These are phyloP conservation scores for Cyclotella choctawhatcheeana DNA, from an alignment of 108 stramenopile species.

Conservation along the genomic window DNA sequence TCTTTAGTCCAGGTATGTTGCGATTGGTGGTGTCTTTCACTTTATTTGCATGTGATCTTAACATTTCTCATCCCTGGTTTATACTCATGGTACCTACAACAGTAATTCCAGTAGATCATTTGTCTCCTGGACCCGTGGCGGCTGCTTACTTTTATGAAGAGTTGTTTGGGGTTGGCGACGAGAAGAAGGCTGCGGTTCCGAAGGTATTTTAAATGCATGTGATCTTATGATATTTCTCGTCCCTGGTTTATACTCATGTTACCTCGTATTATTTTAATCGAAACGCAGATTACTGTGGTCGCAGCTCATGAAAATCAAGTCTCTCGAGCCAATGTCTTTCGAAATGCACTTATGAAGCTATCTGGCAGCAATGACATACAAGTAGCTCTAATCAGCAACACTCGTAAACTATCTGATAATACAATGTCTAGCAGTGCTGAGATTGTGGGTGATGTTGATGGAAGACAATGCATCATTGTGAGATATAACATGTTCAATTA, in stretches of 20 bases:
- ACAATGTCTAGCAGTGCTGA: constrained; percentile 30
- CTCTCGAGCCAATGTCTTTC: constrained; percentile 76
- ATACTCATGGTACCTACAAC: no score
- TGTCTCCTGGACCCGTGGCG: constrained; percentile 86
- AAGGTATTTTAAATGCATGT: constrained; percentile 22
- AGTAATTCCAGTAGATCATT: constrained; percentile 85
- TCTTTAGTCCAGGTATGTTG: constrained; percentile 74
- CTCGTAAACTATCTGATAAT: constrained; percentile 21
- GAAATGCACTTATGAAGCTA: constrained; percentile 75
- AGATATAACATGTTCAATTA: no score
- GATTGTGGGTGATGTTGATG: constrained; percentile 74
- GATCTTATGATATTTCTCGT: no score
- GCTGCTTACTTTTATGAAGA: constrained; percentile 93
- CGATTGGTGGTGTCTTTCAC: no score
- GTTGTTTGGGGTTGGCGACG: constrained; percentile 38
- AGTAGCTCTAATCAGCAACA: constrained; percentile 79
- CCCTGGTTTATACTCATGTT: background rate
- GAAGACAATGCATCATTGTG: constrained; percentile 83
- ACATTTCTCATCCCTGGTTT: no score
- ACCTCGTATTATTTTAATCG: background rate
- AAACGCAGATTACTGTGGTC: constrained; percentile 68
- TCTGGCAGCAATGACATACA: constrained; percentile 71
- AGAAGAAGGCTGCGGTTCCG: constrained; percentile 13
- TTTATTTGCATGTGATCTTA: no score
- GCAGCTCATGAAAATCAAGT: constrained; percentile 90